Percentiles rank a stretch among this genome's conserved stretches.
These are phyloP conservation scores for Cordyceps tenuipes DNA, from an alignment of 2,329 filamentous ascomycete species.

Conservation along the genomic window DNA sequence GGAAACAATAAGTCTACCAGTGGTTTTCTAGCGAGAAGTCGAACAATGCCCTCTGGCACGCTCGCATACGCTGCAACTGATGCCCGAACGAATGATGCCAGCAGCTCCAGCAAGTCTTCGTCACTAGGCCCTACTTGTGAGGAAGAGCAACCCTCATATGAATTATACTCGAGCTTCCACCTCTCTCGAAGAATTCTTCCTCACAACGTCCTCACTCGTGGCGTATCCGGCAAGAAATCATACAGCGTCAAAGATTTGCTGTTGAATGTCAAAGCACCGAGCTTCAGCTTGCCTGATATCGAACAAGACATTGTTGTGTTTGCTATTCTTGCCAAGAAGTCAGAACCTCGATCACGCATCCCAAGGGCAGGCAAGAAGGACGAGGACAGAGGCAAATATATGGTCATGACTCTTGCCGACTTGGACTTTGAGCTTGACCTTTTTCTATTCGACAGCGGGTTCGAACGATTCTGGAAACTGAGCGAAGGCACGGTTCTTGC, in stretches of 20 bases:
- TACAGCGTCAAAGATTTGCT: conserved; percentile 75
- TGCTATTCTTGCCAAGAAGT: conserved; percentile 81
- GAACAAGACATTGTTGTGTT: conserved; percentile 88
- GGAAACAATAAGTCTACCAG: conserved; percentile 21
- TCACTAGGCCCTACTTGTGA: conserved; percentile 18
- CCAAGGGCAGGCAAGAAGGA: conserved; percentile 33
- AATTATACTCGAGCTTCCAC: conserved; percentile 79
- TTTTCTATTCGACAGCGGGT: conserved; percentile 85
- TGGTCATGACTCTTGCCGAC: conserved; percentile 83
- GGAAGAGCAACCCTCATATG: conserved; percentile 50
- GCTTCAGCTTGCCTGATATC: conserved; percentile 71
- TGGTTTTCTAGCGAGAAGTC: conserved; percentile 33
- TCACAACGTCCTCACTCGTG: conserved; percentile 70
- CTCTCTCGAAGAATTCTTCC: conserved; percentile 76
- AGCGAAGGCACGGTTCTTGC: conserved; percentile 84
- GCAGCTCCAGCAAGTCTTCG: neutral
- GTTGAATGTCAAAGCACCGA: conserved; percentile 70
- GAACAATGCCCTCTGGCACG: conserved; percentile 24
- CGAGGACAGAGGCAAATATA: conserved; percentile 71
- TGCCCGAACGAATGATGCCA: conserved; percentile 12
- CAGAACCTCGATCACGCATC: conserved; percentile 60
- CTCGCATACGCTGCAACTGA: conserved; percentile 9
- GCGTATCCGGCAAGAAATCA: conserved; percentile 67
- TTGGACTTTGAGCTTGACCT: conserved; percentile 85
- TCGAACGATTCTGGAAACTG: conserved; percentile 91